Conservation (phyloP, 2,329 filamentous ascomycete species). For the Beauveria sp. region DNA sequence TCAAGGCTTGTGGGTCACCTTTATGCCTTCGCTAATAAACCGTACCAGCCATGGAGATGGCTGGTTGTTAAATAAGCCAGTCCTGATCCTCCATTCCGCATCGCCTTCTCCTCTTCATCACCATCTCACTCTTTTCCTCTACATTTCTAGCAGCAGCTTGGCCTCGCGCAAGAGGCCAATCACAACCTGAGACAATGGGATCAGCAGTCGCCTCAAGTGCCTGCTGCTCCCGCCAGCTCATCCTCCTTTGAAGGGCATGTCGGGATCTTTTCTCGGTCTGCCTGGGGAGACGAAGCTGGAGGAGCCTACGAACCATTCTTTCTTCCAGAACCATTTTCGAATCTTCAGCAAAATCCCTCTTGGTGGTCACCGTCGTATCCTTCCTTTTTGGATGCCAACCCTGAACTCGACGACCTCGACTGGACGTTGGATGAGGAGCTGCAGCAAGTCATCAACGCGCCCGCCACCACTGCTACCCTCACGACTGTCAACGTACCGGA, state of each 20-base stretch:
- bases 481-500: neutral
- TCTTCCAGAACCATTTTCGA: neutral
- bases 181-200: conserved; percentile 11
- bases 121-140: neutral
- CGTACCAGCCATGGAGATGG: too few species aligned
- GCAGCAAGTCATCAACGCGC: neutral
- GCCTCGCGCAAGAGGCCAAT: conserved; percentile 11
- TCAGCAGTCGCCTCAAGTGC: conserved; percentile 5
- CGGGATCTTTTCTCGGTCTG: conserved; percentile 4
- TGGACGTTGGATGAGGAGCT: conserved; percentile 5
- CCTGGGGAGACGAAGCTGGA: conserved; percentile 5
- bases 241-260: conserved; percentile 4
- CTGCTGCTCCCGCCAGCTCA: conserved; percentile 7
- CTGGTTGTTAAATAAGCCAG: neutral
- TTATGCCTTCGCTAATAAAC: too few species aligned
- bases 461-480: neutral
- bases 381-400: neutral
- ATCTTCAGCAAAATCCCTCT: neutral
- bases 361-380: neutral
- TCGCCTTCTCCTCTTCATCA: neutral
- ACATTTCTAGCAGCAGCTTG: neutral
- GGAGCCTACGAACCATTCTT: neutral
- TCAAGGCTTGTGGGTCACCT: too few species aligned
- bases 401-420: neutral
- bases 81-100: neutral